Conservation (phyloP, 1,284 basidiomycete species). For the Thelephora terrestris region DNA sequence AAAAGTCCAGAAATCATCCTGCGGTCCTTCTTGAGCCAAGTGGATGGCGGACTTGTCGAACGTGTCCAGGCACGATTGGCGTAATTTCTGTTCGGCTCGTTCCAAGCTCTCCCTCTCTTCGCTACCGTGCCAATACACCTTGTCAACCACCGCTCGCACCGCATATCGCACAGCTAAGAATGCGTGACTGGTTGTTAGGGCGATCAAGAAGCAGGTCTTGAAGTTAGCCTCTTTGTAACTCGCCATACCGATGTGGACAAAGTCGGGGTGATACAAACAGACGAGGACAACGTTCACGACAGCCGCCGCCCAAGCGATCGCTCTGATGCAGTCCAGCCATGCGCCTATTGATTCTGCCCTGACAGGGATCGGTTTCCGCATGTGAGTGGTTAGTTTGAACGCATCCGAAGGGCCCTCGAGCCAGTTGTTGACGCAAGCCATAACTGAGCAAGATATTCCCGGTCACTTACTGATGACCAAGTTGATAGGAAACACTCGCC, state of each 20-base stretch:
- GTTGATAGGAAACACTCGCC: conserved; percentile 29
- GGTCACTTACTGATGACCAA: no score
- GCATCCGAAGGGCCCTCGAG: conserved; percentile 91
- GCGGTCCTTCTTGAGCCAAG: not conserved
- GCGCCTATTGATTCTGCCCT: conserved; percentile 89
- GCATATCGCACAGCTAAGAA: conserved; percentile 56
- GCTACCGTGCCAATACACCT: conserved; percentile 64
- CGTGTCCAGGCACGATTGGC: no score
- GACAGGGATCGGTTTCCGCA: conserved; percentile 77
- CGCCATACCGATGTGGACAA: not conserved
- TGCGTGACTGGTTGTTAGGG: conserved; percentile 71
- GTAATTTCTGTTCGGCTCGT: conserved; percentile 36
- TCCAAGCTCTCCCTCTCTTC: conserved; percentile 51
- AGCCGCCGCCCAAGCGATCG: conserved; percentile 81
- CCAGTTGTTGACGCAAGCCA: conserved; percentile 80
- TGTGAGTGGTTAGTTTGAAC: conserved; percentile 87
- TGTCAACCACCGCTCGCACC: conserved; percentile 63
- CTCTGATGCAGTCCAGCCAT: conserved; percentile 85
- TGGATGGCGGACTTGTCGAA: not conserved
- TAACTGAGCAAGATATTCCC: conserved; percentile 28
- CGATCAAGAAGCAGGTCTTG: conserved; percentile 34
- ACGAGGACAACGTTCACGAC: conserved; percentile 81
- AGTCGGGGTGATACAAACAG: conserved; percentile 56
- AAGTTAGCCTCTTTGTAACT: not conserved
- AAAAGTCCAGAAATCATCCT: not conserved